Percentiles rank a stretch among this genome's conserved stretches.
Evolutionary conservation across 1,284 basidiomycete genomes (phyloP).

Genomic region (Puccinia novopanici): DNA sequence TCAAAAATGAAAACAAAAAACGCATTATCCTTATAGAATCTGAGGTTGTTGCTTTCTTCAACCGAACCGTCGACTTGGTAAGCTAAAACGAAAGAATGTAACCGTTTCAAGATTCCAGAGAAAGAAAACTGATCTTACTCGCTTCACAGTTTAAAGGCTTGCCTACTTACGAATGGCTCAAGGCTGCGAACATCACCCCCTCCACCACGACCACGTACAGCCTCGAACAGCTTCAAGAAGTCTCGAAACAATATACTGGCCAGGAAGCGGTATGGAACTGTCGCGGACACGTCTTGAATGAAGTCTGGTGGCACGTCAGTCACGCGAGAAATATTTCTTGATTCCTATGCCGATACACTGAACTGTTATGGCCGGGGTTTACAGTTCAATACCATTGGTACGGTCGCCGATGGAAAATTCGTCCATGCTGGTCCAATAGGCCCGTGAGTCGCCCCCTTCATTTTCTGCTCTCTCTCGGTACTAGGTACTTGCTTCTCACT

Average conservation of each 20-base stretch:
- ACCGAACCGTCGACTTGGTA: constrained; percentile 37
- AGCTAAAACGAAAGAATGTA: too few species aligned
- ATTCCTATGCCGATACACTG: neutral
- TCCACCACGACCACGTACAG: constrained; percentile 66
- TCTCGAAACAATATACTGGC: constrained; percentile 31
- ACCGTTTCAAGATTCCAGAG: too few species aligned
- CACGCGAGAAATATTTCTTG: neutral
- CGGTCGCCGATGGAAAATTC: constrained; percentile 33
- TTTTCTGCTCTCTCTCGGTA: neutral
- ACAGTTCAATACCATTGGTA: constrained; percentile 33
- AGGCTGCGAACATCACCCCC: constrained; percentile 72
- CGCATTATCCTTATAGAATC: constrained; percentile 1
- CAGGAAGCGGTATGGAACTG: constrained; percentile 44
- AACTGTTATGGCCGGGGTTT: neutral
- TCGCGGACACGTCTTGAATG: constrained; percentile 42
- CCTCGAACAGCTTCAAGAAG: constrained; percentile 64
- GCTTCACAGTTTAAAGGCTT: constrained; percentile 62
- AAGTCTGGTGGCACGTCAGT: constrained; percentile 51
- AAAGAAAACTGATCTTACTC: too few species aligned
- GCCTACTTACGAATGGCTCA: constrained; percentile 73
- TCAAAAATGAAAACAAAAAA: neutral
- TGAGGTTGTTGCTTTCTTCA: constrained; percentile 47
- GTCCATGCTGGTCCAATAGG: constrained; percentile 39
- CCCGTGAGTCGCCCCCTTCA: constrained; percentile 29
- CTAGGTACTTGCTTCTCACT: neutral